Evolutionary conservation across 805 yeast species (phyloP), one percentile per base, ranked within the genome.

Genomic region (Candida railenensis): DNA sequence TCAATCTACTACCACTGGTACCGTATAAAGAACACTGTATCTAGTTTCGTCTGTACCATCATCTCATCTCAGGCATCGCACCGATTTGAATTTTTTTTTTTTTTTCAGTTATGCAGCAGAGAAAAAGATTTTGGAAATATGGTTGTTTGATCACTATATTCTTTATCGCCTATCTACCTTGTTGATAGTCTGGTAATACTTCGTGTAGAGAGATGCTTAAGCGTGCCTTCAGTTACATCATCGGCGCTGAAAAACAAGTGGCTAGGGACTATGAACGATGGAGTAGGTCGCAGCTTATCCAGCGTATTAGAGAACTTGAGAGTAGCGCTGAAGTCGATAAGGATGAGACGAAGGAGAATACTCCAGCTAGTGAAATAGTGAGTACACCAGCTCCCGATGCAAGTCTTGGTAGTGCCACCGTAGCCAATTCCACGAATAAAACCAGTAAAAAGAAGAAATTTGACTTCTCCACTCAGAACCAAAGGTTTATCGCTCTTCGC

Each of bases 401-500:
- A 8, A 11, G 18, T 4, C 5, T 33, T 9, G 42, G 42, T 21
- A n/a, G 9, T 5, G 33, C 4, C 32, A 21, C 42, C 7, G 22
- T 18, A 20, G 37, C 34, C 22, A 20, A 4, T 11, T 5, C 43
- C 16, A 20, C 22, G 14, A 9, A 30, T n/a, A 32, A 20, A 12
- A 32, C 36, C 34, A 51, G 56, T 50, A 41, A 41, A 30, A 67
- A 59, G 53, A 79, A 70, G 62, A 63, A 55, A 19, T 81, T 90
- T 61, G 92, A 88, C 55, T 87, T 86, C 53, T 67, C 81, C 14
- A 83, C 81, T 50, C 80, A 79, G 56, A 53, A 71, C 9, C 80
- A 81, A 1, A 71, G 99, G 46, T 80, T 80, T 49, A 77, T 94
- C 12, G 98, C 96, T 0, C 58, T 94, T 25, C 72, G 80, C 50